Base-by-base conservation (phyloP, 345 rosid genomes). In the Gossypium thurberi region DNA sequence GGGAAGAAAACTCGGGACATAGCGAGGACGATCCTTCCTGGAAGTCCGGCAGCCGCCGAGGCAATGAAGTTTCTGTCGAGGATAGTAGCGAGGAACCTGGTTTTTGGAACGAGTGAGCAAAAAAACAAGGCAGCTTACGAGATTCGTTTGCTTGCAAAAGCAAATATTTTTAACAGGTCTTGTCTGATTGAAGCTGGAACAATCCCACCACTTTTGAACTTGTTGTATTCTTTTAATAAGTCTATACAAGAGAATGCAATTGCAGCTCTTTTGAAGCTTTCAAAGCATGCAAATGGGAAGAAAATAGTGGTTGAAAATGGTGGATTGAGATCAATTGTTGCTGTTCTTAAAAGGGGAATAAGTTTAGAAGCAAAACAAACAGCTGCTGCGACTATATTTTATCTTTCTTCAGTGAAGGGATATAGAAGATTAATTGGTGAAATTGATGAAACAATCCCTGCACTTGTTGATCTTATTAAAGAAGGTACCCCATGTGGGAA, bases 331-430 rank as follows among this genome's bases (percentile, higher is more conserved):
- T 48, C 80, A 6, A 78, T 93, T 17, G 80, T 88, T 3, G 73
- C 78, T 13, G 89, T 87, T 33, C 89, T 93, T 11, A 84, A 80
- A 23, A 78, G 76, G 15, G 96, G 97, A 23, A 65, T 47, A 9
- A 86, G 82, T 51, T 70, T 83, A 61, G 98, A 93, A 83, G 85
- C 91, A 2, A 83, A 78, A 79, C 82, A 90, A 70, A 80, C 53
- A 10, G 88, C 96, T 0, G 94, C 98, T 1, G 94, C 98, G 23
- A 75, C 91, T 17, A 70, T 88, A 20, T 90, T 89, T 60, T 90
- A 88, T 77, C 85, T 93, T 0, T 86, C 97, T 61, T 87, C 91
- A 8, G 87, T 85, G 23, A 84, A 88, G 60, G 85, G 81, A 14
- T 81, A 84, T 75, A 84, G 82, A 55, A 86, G 74, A 81, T 0